Base-by-base conservation (phyloP, 2,329 filamentous ascomycete genomes). In the Claviceps monticola region DNA sequence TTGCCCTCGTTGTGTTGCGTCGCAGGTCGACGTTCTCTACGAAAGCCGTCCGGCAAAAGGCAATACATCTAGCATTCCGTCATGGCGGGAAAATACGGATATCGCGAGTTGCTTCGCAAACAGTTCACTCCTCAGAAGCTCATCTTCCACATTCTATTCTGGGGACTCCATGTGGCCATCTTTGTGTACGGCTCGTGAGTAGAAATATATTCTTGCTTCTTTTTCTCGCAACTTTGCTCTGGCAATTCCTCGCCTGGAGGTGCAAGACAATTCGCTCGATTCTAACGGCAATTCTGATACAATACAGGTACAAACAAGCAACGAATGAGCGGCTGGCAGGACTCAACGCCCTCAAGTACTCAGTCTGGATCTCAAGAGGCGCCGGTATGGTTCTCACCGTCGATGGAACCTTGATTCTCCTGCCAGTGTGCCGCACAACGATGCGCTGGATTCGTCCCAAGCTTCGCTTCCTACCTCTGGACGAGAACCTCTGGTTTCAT, bases 401-500 rank as follows among this genome's bases (percentile, higher is more conserved):
- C 51, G 90, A 98, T 70, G 82, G 81, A 52, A 84, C 88, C 63
- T 74, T 97, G 57, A 95, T 98, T 61, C 71, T 98, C 29, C 75
- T 98, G 54, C 93, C 93, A 6, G 95, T 98, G 74, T 98, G 91
- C 74, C 79, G 93, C 59, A 97, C 91, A 54, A 72, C 97, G 36
- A 78, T 98, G 64, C 81, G 88, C 65, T 85, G 81, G 64, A 68
- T 97, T 52, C 80, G 93, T 57, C 93, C 93, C 26, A 95, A 94
- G 73, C 70, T 95, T 57, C 80, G 82, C 67, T 95, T 86, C 73
- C 66, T 97, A 13, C 93, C 93, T 5, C 76, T 98, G n/a, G 93
- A 98, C 62, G 93, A 98, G 71, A 94, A 89, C 54, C 78, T 90
- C 58, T 98, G 89, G 89, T 94, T 98, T 68, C 93, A 98, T 72